phyloP scores from a whole-genome alignment of 805 yeast genomes.

The Barnettozyma botsteinii region DNA sequence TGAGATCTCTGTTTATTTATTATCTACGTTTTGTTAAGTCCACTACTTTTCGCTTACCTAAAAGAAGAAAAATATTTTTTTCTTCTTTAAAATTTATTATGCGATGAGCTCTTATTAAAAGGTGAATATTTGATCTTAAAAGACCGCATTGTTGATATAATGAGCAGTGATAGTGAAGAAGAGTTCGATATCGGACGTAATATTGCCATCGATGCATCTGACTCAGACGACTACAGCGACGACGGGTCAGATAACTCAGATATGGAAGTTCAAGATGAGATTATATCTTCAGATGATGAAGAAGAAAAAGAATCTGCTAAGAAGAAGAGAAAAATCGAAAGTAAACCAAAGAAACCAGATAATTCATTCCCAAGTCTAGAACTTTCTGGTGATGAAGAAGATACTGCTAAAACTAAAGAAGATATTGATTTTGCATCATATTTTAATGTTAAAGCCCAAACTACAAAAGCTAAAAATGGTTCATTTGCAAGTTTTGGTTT shows the following conservation, averaged over 20 bases:
- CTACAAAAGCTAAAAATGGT: constrained; percentile 64
- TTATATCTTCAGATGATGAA: constrained; percentile 45
- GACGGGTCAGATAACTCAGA: constrained; percentile 26
- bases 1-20: no score
- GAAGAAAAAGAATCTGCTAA: constrained; percentile 30
- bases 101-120: constrained; percentile 7
- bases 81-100: not conserved
- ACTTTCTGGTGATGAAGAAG: constrained; percentile 45
- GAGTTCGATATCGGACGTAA: constrained; percentile 59
- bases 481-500: constrained; percentile 89
- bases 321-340: constrained; percentile 22
- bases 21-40: no score
- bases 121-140: no score
- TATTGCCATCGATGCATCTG: constrained; percentile 43
- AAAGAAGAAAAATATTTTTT: not conserved
- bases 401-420: constrained; percentile 28
- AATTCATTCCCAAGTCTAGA: constrained; percentile 44
- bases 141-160: no score
- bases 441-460: constrained; percentile 36
- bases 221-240: constrained; percentile 28
- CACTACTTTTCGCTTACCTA: no score
- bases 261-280: constrained; percentile 46
- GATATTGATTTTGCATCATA: constrained; percentile 44
- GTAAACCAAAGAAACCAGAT: constrained; percentile 8
- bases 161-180: constrained; percentile 38